Base-by-base conservation (phyloP, 768 basidiomycete genomes). In the Lentinula guzmanii region DNA sequence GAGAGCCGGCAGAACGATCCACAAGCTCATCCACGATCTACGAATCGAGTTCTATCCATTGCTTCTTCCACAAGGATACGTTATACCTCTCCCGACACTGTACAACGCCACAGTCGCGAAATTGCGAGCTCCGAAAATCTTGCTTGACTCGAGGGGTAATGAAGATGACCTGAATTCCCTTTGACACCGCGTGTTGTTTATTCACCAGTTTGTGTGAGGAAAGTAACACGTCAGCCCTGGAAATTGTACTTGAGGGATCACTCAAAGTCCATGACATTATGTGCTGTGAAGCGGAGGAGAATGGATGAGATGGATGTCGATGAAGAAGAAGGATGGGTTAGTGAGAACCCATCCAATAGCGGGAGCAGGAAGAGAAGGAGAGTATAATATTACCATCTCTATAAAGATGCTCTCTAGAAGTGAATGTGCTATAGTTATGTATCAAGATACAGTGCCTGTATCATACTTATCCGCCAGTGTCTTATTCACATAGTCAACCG, bases 41-140 rank as follows among this genome's bases (percentile, higher is more conserved):
- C 46, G 50, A 18, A 59, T 50, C 45, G n/a, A 50, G n/a, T 35
- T 48, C 13, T 59, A 59, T 33, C 58, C 58, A 8, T 37, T 59
- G 13, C 28, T 37, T 34, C 45, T 31, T 50, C 43, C 43, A 50
- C 37, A 43, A 33, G 28, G 34, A 15, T 58, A 58, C 28, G 43
- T 18, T 16, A n/a, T 34, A 45, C 56, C 56, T 33, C 13, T 43
- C 4, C 41, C 39, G 5, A 15, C 11, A 28, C n/a, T 46, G 8
- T 58, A 58, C 34, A 8, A 37, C 10, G 18, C 24, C 18, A 55
- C 53, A 39, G 35, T 55, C 18, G n/a, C 24, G 39, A 41, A n/a
- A 56, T 3, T 0, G 28, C 28, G 3, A 28, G 28, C 28, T 28
- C 28, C 0, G 28, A 28, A 28, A 0, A 28, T 28, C 0, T 28